Percentiles rank a stretch among this genome's conserved stretches.
phyloP scores from a whole-genome alignment of 352 stramenopile species.

The Phytopythium chamaehyphon region DNA sequence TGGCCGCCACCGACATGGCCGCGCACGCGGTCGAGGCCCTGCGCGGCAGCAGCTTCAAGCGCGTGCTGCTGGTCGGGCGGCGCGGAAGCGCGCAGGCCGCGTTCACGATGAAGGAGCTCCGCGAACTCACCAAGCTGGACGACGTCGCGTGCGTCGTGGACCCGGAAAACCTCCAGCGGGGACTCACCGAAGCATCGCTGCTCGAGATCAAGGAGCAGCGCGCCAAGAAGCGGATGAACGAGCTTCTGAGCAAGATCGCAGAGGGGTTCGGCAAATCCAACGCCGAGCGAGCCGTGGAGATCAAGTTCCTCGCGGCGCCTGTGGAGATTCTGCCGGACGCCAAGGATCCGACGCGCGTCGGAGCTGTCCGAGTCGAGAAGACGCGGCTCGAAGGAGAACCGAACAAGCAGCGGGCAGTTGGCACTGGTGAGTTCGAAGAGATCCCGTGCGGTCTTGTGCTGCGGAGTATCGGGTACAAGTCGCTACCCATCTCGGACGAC shows the following conservation, averaged over 20 bases:
- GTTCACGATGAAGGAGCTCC: conserved; percentile 98
- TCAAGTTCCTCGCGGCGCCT: conserved; percentile 92
- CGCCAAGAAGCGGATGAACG: conserved; percentile 80
- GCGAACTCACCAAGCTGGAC: conserved; percentile 86
- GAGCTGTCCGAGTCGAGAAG: conserved; percentile 82
- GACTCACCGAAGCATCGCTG: conserved; percentile 76
- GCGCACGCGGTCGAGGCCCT: conserved; percentile 86
- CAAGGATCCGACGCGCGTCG: conserved; percentile 44
- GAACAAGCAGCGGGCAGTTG: conserved; percentile 74
- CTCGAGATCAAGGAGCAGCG: conserved; percentile 86
- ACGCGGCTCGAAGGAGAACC: conserved; percentile 84
- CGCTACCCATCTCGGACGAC: conserved; percentile 54
- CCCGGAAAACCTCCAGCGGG: conserved; percentile 83
- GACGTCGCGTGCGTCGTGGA: conserved; percentile 84
- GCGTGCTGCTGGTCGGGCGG: conserved; percentile 91
- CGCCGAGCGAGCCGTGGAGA: conserved; percentile 50
- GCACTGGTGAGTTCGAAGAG: conserved; percentile 84
- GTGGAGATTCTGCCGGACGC: conserved; percentile 59
- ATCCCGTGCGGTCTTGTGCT: conserved; percentile 79
- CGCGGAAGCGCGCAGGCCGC: conserved; percentile 94
- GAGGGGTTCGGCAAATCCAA: conserved; percentile 23
- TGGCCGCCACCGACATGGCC: conserved; percentile 92
- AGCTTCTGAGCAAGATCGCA: conserved; percentile 70
- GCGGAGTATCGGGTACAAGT: conserved; percentile 92
- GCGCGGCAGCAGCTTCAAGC: conserved; percentile 60